A percentile compares a stretch with the other conserved stretches of the same genome.
These are phyloP conservation scores for Tetrahymena borealis DNA, from an alignment of 73 alveolate genomes.

Conservation along the genomic window DNA sequence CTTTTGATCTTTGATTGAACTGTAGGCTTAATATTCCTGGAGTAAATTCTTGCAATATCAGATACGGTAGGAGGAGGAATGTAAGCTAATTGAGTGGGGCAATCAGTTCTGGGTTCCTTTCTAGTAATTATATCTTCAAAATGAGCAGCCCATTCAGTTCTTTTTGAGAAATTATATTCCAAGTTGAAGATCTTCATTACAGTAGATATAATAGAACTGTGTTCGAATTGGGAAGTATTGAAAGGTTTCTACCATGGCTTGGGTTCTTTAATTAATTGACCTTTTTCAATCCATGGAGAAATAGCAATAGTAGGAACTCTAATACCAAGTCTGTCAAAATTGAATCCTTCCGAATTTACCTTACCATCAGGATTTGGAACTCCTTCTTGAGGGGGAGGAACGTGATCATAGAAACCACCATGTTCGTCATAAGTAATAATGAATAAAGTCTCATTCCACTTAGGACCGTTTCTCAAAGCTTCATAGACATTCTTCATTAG, in stretches of 20 bases:
- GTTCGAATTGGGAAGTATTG: background rate
- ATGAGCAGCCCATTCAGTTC: slow-evolving; percentile 14
- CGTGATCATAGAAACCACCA: background rate
- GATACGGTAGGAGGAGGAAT: background rate
- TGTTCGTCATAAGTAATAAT: background rate
- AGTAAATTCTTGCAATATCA: background rate
- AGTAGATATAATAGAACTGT: background rate
- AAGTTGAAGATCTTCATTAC: background rate
- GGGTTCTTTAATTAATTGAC: background rate
- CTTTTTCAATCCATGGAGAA: background rate
- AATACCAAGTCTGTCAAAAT: background rate
- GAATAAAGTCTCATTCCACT: slow-evolving; percentile 1
- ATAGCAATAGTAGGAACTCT: background rate
- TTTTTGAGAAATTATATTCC: background rate
- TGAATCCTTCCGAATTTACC: background rate
- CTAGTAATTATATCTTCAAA: slow-evolving; percentile 1
- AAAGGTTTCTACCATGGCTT: background rate
- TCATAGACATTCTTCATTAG: slow-evolving; percentile 3
- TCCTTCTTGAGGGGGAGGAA: background rate
- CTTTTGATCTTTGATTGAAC: background rate
- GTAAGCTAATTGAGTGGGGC: background rate
- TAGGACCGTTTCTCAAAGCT: background rate
- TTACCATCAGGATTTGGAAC: background rate
- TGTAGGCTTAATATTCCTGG: background rate
- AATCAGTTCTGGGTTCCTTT: slow-evolving; percentile 1